Conservation (phyloP, 768 basidiomycete species). For the Pisolithus tinctorius region DNA sequence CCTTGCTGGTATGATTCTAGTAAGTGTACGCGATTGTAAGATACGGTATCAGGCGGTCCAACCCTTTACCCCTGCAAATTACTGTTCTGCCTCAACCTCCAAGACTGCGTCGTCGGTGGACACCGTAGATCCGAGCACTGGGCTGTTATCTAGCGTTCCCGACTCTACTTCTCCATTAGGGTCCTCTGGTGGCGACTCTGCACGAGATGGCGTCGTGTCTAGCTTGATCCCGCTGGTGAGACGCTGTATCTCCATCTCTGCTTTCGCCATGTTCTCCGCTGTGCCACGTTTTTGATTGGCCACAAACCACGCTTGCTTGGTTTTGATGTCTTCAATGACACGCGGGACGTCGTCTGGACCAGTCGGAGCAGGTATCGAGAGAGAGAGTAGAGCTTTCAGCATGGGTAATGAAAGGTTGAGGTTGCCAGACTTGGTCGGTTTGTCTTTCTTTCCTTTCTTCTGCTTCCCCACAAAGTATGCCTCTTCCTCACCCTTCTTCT, state of each 20-base stretch:
- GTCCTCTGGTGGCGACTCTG: slow-evolving; percentile 31
- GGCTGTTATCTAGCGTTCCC: slow-evolving; percentile 32
- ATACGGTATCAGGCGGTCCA: slow-evolving; percentile 8
- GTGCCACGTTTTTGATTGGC: slow-evolving; percentile 85
- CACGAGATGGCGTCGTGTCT: slow-evolving; percentile 18
- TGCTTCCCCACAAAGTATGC: slow-evolving; percentile 74
- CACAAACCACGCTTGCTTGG: slow-evolving; percentile 92
- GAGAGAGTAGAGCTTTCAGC: slow-evolving; percentile 75
- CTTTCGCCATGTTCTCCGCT: slow-evolving; percentile 73
- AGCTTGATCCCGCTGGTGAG: slow-evolving; percentile 41
- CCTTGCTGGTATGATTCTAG: slow-evolving; percentile 14
- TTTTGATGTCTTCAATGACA: slow-evolving; percentile 83
- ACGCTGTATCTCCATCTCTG: slow-evolving; percentile 66
- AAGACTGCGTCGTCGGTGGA: slow-evolving; percentile 33
- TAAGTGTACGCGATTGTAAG: slow-evolving; percentile 12
- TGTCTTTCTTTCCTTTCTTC: slow-evolving; percentile 54
- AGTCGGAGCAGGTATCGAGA: slow-evolving; percentile 88
- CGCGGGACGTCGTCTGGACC: slow-evolving; percentile 71
- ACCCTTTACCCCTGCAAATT: slow-evolving; percentile 6
- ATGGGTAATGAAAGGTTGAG: slow-evolving; percentile 74
- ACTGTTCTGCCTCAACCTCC: slow-evolving; percentile 19
- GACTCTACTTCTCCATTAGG: slow-evolving; percentile 40
- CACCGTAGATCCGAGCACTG: slow-evolving; percentile 25
- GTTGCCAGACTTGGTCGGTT: slow-evolving; percentile 32
- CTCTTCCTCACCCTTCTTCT: slow-evolving; percentile 91